These are phyloP conservation scores for Dentiscutata heterogama DNA, from an alignment of 371 early-diverging fungal species.

Conservation along the genomic window DNA sequence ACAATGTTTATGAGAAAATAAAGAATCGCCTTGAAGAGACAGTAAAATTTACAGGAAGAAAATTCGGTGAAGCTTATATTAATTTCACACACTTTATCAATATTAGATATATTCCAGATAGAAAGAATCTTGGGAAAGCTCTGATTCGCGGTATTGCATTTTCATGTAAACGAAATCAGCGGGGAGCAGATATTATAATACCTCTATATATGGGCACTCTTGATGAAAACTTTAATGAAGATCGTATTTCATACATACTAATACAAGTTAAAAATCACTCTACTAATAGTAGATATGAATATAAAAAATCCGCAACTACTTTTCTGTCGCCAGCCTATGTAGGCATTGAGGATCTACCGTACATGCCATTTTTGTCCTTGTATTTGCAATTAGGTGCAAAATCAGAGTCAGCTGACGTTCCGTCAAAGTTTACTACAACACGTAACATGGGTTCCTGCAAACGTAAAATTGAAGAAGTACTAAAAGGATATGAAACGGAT, in stretches of 20 bases:
- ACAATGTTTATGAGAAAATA: background rate
- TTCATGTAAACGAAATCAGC: constrained; percentile 34
- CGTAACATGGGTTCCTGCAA: no score
- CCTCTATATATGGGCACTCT: constrained; percentile 33
- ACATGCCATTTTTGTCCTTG: constrained; percentile 18
- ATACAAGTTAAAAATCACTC: constrained; percentile 30
- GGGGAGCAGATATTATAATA: constrained; percentile 27
- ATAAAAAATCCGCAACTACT: background rate
- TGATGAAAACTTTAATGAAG: constrained; percentile 20
- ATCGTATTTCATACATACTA: constrained; percentile 21
- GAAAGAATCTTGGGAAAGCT: constrained; percentile 10
- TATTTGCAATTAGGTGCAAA: constrained; percentile 38
- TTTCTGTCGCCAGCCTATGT: background rate
- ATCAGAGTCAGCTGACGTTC: background rate
- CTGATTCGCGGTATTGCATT: constrained; percentile 9
- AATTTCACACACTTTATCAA: constrained; percentile 32
- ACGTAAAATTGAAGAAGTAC: background rate
- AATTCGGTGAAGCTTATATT: constrained; percentile 5
- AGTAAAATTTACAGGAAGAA: constrained; percentile 4
- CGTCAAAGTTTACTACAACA: background rate
- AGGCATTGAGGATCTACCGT: constrained; percentile 18
- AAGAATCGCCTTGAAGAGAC: background rate
- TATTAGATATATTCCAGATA: constrained; percentile 19
- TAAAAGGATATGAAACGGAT: background rate
- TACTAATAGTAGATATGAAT: constrained; percentile 7